Evolutionary conservation across 176 grass and related monocot genomes (phyloP).

Genomic region (Ananas comosus): DNA sequence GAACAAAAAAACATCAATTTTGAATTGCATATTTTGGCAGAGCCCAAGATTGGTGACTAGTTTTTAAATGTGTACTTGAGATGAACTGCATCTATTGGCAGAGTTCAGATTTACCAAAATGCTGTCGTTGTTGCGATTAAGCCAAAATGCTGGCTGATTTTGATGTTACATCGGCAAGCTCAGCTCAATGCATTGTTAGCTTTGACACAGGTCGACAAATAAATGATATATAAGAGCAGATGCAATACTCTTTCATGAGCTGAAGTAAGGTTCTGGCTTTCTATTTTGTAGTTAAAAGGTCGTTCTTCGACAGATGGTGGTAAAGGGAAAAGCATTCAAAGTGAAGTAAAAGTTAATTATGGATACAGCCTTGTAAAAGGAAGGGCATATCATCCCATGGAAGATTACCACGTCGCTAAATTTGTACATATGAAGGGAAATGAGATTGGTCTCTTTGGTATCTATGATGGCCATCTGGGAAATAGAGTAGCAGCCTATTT

Average conservation of each 20-base stretch:
- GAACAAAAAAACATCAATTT: too few species aligned
- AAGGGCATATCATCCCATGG: constrained; percentile 41
- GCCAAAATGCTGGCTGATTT: neutral
- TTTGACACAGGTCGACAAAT: neutral
- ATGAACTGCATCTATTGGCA: neutral
- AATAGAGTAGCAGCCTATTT: constrained; percentile 38
- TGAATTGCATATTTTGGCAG: too few species aligned
- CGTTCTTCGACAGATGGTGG: constrained; percentile 14
- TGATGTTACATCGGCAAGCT: neutral
- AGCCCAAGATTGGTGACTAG: too few species aligned
- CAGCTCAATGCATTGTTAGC: neutral
- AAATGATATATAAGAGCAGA: neutral
- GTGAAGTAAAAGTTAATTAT: constrained; percentile 24
- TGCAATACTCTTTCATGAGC: neutral
- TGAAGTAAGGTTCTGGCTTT: constrained; percentile 9
- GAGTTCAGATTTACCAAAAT: neutral
- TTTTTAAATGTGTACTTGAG: too few species aligned
- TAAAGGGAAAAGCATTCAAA: constrained; percentile 21
- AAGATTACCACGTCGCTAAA: constrained; percentile 39
- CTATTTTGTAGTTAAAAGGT: constrained; percentile 17
- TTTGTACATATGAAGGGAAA: constrained; percentile 25
- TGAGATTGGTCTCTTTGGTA: constrained; percentile 36
- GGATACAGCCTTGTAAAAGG: constrained; percentile 44
- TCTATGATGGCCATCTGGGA: constrained; percentile 45
- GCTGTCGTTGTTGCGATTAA: neutral